Evolutionary conservation across 305 asterid genomes (phyloP), one percentile per base, ranked within the genome.

Genomic region (Fraxinus paxiana): DNA sequence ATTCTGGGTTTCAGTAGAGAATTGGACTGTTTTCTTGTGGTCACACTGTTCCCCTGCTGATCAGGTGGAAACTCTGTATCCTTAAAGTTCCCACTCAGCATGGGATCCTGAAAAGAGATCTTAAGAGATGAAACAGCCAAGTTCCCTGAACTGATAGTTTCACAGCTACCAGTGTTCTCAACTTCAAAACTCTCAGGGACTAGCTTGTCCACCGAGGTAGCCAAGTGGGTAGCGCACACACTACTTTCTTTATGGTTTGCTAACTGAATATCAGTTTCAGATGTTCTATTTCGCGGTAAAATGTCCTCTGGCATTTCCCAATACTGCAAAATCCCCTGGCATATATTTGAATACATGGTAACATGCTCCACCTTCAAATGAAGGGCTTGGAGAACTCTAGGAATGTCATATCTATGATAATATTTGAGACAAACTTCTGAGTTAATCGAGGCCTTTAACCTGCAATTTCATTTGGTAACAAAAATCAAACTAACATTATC

Each of bases 321-420:
- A 84, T 89, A 91, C 77, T 90, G 89, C 81, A 90, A 82, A 61
- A 94, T 90, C 83, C 90, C 96, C 87, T 86, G 87, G 91, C 95
- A 90, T 91, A 96, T 92, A 78, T 88, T 96, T 71, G 88, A 80
- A 88, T 94, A 94, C 78, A 80, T 81, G 61, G 82, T 30, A 59
- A 75, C 80, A 81, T 89, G 90, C 80, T 89, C 92, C 69, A 75
- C 81, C 56, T 87, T 91, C 12, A 86, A 82, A 79, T 75, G 81
- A 46, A 96, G 96, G 48, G 90, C 85, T 78, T 65, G 84, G 75
- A 94, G 87, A 79, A 94, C 92, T 85, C 73, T 83, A 75, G 91
- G 90, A 82, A 96, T 91, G 84, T 92, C 93, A 38, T 79, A 86
- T 54, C 87, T 85, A 67, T 81, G 86, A 88, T 94, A 96, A 89